Conservation (phyloP, 108 stramenopile species). For the Fistulifera solaris region DNA sequence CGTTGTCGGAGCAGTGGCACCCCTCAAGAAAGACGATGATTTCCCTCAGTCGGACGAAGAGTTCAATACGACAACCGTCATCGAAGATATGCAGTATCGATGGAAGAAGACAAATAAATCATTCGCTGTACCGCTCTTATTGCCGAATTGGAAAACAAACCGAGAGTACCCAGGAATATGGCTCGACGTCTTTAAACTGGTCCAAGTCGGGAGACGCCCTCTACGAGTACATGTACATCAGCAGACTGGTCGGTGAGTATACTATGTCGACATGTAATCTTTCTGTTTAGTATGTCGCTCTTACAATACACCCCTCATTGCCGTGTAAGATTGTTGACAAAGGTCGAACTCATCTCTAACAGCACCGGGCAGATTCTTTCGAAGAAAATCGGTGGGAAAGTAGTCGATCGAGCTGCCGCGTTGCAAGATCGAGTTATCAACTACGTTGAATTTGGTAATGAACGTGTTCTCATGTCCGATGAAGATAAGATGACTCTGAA, state of each 20-base stretch:
- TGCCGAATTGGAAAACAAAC: conserved; percentile 45
- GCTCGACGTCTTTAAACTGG: conserved; percentile 9
- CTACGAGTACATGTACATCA: not conserved
- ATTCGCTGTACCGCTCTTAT: conserved; percentile 39
- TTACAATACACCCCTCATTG: too few species aligned
- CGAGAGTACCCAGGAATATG: not conserved
- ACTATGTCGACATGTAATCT: too few species aligned
- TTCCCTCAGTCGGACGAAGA: not conserved
- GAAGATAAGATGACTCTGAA: conserved; percentile 14
- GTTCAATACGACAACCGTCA: not conserved
- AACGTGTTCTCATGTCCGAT: not conserved
- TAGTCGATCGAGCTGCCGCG: too few species aligned
- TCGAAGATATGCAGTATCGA: conserved; percentile 2
- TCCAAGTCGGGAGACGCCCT: not conserved
- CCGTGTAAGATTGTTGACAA: too few species aligned
- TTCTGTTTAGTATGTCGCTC: too few species aligned
- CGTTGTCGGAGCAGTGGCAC: conserved; percentile 10
- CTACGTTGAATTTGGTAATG: conserved; percentile 7
- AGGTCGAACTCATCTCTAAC: too few species aligned
- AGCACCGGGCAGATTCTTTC: too few species aligned
- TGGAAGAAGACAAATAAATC: conserved; percentile 19
- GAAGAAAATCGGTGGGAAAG: too few species aligned
- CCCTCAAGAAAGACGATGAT: conserved; percentile 1
- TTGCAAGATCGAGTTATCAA: not conserved
- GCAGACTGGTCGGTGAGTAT: not conserved